These are phyloP conservation scores for Fonsecaea monophora DNA, from an alignment of 2,329 filamentous ascomycete genomes.

Conservation along the genomic window DNA sequence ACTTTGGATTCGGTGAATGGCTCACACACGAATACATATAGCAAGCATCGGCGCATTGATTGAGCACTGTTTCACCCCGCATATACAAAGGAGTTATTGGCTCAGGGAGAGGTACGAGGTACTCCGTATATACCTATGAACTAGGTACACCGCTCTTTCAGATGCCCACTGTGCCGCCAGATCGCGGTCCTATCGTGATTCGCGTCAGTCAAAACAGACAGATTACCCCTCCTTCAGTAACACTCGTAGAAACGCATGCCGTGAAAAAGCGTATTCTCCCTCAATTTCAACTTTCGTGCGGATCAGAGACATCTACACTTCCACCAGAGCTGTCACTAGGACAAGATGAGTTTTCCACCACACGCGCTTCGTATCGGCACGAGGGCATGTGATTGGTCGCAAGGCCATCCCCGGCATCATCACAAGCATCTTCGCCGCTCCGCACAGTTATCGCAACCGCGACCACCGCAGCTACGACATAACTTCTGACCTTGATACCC, in stretches of 20 bases:
- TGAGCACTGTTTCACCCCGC: neutral
- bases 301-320: neutral
- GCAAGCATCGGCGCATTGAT: neutral
- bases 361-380: conserved; percentile 28
- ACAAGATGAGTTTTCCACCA: conserved; percentile 23
- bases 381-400: conserved; percentile 34
- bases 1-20: neutral
- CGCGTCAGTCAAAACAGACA: conserved; percentile 1
- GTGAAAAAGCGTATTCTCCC: neutral
- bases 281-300: neutral
- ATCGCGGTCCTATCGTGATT: neutral
- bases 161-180: neutral
- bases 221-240: neutral
- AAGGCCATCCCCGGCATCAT: conserved; percentile 24
- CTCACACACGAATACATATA: neutral
- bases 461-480: conserved; percentile 19
- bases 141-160: conserved; percentile 27
- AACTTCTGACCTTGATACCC: conserved; percentile 9
- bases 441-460: conserved; percentile 33
- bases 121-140: neutral
- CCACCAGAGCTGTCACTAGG: conserved; percentile 13
- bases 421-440: conserved; percentile 10
- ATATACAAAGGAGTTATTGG: neutral
- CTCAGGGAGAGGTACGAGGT: neutral
- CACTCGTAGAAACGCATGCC: neutral